Percentiles rank a stretch among this genome's conserved stretches.
These are phyloP conservation scores for Escallonia rubra DNA, from an alignment of 129 eudicot genomes.

Conservation along the genomic window DNA sequence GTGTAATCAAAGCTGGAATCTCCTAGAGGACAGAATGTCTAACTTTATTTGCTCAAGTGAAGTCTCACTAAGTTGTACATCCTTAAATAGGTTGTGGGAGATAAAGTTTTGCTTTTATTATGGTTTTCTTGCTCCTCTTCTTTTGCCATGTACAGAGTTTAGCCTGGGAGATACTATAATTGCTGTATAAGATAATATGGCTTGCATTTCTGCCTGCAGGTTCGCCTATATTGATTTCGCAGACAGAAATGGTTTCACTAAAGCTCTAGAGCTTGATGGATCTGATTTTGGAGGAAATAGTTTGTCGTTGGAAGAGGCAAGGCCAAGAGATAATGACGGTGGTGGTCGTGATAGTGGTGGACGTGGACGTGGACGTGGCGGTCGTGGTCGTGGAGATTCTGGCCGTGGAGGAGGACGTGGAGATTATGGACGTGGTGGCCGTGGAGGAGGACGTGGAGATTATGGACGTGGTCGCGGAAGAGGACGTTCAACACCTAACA, in stretches of 20 bases:
- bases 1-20: too few species aligned
- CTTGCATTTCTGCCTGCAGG: conserved; percentile 27
- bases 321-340: conserved; percentile 35
- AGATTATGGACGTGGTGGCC: conserved; percentile 21
- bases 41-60: too few species aligned
- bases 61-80: too few species aligned
- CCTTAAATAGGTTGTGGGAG: too few species aligned
- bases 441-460: conserved; percentile 28
- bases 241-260: conserved; percentile 33
- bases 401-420: conserved; percentile 27
- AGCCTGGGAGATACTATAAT: too few species aligned
- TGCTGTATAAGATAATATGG: too few species aligned
- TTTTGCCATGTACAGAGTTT: too few species aligned
- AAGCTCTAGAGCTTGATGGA: conserved; percentile 61
- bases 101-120: too few species aligned
- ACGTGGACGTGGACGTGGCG: conserved; percentile 20
- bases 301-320: conserved; percentile 61
- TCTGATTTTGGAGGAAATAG: conserved; percentile 40
- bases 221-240: conserved; percentile 73
- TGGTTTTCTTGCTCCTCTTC: too few species aligned
- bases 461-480: conserved; percentile 8
- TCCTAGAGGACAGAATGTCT: too few species aligned
- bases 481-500: conserved; percentile 4
- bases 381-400: conserved; percentile 33
- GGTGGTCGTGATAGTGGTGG: conserved; percentile 26